phyloP scores from a whole-genome alignment of 73 alveolate genomes.

The Paramecium octaurelia region DNA sequence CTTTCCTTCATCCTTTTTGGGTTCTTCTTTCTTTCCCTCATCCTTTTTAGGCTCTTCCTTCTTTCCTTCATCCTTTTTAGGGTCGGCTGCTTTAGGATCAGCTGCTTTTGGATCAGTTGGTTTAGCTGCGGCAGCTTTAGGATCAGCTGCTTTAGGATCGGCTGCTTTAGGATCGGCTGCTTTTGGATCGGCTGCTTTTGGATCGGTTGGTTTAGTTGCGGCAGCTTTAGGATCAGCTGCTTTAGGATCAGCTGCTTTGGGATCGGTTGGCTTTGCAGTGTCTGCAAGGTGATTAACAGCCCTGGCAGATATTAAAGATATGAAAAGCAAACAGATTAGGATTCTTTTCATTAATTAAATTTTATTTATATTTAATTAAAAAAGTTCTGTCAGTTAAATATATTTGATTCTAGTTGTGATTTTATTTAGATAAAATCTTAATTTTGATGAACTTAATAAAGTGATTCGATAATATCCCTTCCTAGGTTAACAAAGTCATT shows the following conservation, averaged over 20 bases:
- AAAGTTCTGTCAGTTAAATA: not conserved
- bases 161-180: not conserved
- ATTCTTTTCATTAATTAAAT: slow-evolving; percentile 2
- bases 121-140: not conserved
- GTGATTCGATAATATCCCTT: not conserved
- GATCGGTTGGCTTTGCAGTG: not conserved
- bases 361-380: not conserved
- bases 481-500: not conserved
- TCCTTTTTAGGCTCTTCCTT: not conserved
- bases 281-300: not conserved
- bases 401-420: not conserved
- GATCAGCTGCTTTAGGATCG: not conserved
- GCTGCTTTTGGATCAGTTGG: not conserved
- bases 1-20: not conserved
- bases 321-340: not conserved
- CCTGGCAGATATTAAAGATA: not conserved
- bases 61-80: not conserved
- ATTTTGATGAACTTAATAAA: not conserved
- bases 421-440: not conserved
- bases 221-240: not conserved
- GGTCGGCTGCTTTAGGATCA: too few relatives aligned
- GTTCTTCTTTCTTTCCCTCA: not conserved
- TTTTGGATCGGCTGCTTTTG: not conserved
- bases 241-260: too few relatives aligned
- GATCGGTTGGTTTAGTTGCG: too few relatives aligned